Evolutionary conservation across 2,329 filamentous ascomycete genomes (phyloP).

Genomic region (Penicillium hordei): DNA sequence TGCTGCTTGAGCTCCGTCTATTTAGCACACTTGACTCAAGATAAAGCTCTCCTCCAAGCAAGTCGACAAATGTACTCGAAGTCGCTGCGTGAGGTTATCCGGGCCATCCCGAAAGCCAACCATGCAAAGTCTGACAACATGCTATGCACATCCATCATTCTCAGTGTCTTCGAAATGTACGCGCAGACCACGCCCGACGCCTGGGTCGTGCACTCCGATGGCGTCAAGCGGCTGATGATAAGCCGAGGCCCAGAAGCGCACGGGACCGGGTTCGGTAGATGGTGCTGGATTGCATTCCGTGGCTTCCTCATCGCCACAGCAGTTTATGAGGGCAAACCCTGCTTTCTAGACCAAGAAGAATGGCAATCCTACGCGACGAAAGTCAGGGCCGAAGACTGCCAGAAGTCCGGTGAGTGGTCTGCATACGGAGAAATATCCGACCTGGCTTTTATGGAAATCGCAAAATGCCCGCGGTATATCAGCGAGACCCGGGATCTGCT

Average conservation of each 20-base stretch:
- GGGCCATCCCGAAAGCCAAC: constrained; percentile 27
- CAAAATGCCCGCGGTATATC: constrained; percentile 31
- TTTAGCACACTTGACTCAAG: constrained; percentile 26
- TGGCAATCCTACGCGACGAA: constrained; percentile 33
- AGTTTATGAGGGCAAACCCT: constrained; percentile 34
- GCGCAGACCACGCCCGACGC: constrained; percentile 37
- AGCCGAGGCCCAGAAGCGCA: constrained; percentile 34
- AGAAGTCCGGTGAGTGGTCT: constrained; percentile 27
- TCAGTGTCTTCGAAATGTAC: constrained; percentile 44
- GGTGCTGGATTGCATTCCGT: constrained; percentile 40
- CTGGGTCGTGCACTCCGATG: constrained; percentile 41
- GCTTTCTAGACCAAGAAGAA: constrained; percentile 37
- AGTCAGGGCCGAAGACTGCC: constrained; percentile 27
- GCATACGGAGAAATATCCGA: constrained; percentile 26
- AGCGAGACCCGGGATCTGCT: constrained; percentile 23
- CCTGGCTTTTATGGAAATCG: constrained; percentile 29
- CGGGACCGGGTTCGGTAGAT: constrained; percentile 32
- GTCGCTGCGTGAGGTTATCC: constrained; percentile 33
- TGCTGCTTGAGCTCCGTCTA: constrained; percentile 32
- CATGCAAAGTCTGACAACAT: constrained; percentile 33
- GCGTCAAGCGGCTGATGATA: constrained; percentile 37
- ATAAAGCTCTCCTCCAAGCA: constrained; percentile 21
- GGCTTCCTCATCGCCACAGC: constrained; percentile 40
- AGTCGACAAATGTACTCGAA: constrained; percentile 35
- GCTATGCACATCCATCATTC: constrained; percentile 39